Evolutionary conservation across 179 eudicot genomes (phyloP).

Genomic region (Beta lomatogona): DNA sequence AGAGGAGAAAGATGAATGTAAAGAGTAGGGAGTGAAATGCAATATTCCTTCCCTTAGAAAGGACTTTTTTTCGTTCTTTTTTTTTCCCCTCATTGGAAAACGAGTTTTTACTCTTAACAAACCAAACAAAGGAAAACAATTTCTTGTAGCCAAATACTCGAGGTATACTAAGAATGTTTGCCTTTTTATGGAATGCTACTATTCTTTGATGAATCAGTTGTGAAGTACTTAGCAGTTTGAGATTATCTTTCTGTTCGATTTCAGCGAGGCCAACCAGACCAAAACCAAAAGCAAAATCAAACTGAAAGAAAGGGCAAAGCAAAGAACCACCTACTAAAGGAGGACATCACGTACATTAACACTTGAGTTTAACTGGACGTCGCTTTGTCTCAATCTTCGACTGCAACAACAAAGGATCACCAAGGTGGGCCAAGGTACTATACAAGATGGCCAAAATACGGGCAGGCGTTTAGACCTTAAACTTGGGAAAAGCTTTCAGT

Average conservation of each 20-base stretch:
- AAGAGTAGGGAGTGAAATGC: too few species aligned
- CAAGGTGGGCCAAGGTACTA: constrained; percentile 2
- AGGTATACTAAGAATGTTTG: background rate
- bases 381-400: background rate
- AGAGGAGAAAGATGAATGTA: too few species aligned
- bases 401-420: background rate
- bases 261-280: constrained; percentile 81
- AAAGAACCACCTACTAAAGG: constrained; percentile 57
- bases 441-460: background rate
- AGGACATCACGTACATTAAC: constrained; percentile 53
- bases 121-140: too few species aligned
- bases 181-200: background rate
- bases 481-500: background rate
- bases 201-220: background rate
- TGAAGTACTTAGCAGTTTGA: background rate
- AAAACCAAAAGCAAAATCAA: constrained; percentile 26
- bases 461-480: background rate
- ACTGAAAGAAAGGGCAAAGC: constrained; percentile 55
- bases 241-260: background rate
- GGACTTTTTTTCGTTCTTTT: too few species aligned
- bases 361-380: constrained; percentile 12
- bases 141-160: too few species aligned
- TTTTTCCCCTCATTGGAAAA: too few species aligned
- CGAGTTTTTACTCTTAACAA: too few species aligned
- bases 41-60: too few species aligned